Evolutionary conservation across 1,139 yeast species (phyloP).

Genomic region (Candida sp.): DNA sequence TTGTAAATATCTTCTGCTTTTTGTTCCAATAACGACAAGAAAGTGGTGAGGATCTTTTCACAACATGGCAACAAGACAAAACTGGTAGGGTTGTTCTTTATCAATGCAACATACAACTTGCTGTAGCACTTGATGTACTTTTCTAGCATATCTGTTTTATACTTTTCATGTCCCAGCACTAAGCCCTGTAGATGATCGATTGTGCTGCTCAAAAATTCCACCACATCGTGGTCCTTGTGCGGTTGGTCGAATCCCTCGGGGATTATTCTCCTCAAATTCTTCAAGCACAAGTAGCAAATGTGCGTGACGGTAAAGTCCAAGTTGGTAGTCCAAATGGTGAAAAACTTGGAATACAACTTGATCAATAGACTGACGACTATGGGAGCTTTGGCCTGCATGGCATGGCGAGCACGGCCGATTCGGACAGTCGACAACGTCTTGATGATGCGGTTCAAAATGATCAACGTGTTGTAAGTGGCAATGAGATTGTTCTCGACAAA

Average conservation of each 20-base stretch:
- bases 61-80: constrained; percentile 74
- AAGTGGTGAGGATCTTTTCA: constrained; percentile 58
- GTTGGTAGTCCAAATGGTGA: constrained; percentile 61
- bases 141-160: constrained; percentile 61
- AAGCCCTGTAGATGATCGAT: constrained; percentile 65
- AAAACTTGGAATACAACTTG: constrained; percentile 60
- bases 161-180: constrained; percentile 56
- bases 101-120: constrained; percentile 67
- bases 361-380: constrained; percentile 61
- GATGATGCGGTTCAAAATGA: constrained; percentile 75
- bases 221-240: constrained; percentile 59
- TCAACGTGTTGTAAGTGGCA: constrained; percentile 62
- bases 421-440: constrained; percentile 76
- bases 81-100: constrained; percentile 65
- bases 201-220: constrained; percentile 61
- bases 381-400: constrained; percentile 76
- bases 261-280: constrained; percentile 72
- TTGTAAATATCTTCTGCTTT: constrained; percentile 66
- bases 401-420: constrained; percentile 82
- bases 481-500: constrained; percentile 53
- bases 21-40: constrained; percentile 61
- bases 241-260: constrained; percentile 81
- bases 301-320: constrained; percentile 58
- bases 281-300: constrained; percentile 77
- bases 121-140: constrained; percentile 77